Conservation (phyloP, 179 eudicot genomes). For the Spergularia azorica region DNA sequence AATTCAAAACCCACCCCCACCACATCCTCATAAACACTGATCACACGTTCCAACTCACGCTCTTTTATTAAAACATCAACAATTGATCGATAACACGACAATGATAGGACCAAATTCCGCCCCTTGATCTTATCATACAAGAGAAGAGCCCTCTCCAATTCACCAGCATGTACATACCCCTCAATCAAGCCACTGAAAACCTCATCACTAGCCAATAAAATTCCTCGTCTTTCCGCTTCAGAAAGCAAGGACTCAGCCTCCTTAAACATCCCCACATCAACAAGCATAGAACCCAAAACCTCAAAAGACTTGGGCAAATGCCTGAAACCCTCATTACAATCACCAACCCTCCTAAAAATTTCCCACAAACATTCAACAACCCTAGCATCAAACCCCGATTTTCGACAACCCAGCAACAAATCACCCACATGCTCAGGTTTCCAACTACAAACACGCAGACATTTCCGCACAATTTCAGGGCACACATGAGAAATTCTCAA, state of each 20-base stretch:
- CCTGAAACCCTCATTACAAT: slow-evolving; percentile 40
- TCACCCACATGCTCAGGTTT: slow-evolving; percentile 60
- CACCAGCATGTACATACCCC: slow-evolving; percentile 50
- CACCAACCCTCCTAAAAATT: slow-evolving; percentile 54
- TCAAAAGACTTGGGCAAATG: slow-evolving; percentile 54
- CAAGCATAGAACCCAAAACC: slow-evolving; percentile 61
- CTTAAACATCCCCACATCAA: slow-evolving; percentile 42
- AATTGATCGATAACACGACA: slow-evolving; percentile 44
- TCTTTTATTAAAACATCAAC: slow-evolving; percentile 40
- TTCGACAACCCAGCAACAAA: slow-evolving; percentile 48
- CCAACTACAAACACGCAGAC: slow-evolving; percentile 40
- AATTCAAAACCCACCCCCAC: slow-evolving; percentile 44
- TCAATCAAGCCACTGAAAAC: slow-evolving; percentile 54
- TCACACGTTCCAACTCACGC: slow-evolving; percentile 32
- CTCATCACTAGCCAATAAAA: slow-evolving; percentile 56
- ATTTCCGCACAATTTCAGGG: slow-evolving; percentile 59
- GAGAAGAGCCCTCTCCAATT: slow-evolving; percentile 43
- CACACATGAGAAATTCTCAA: slow-evolving; percentile 41
- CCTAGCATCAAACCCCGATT: slow-evolving; percentile 36
- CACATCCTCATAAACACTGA: slow-evolving; percentile 50
- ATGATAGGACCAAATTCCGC: slow-evolving; percentile 42
- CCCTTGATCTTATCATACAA: slow-evolving; percentile 54
- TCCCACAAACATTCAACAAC: slow-evolving; percentile 66
- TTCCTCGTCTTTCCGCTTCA: slow-evolving; percentile 44
- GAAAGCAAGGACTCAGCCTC: slow-evolving; percentile 65